phyloP scores from a whole-genome alignment of 345 rosid species.

The Citrus medica region DNA sequence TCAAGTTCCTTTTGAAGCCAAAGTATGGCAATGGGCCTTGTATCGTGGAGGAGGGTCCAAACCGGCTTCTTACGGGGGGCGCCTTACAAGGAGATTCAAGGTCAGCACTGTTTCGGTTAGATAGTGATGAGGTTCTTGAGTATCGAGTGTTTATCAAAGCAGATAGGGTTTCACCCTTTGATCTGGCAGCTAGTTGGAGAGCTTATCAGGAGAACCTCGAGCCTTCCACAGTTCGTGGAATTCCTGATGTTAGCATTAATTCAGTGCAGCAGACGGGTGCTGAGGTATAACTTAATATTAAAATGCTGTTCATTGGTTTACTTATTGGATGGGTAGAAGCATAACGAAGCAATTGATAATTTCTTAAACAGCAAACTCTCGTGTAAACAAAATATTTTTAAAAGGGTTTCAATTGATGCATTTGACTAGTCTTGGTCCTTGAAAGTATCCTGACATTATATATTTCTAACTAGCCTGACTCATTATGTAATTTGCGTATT shows the following conservation, averaged over 20 bases:
- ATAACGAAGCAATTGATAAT: background rate
- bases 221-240: slow-evolving; percentile 92
- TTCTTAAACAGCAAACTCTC: background rate
- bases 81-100: slow-evolving; percentile 80
- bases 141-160: slow-evolving; percentile 74
- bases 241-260: slow-evolving; percentile 92
- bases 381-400: background rate
- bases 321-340: background rate
- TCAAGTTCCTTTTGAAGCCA: slow-evolving; percentile 97
- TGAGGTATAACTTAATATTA: slow-evolving; percentile 45
- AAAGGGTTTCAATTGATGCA: background rate
- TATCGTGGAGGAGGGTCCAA: slow-evolving; percentile 88
- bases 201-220: slow-evolving; percentile 89
- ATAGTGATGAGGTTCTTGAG: slow-evolving; percentile 73
- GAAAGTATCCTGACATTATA: background rate
- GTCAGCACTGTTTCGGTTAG: slow-evolving; percentile 61
- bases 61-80: slow-evolving; percentile 68
- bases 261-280: slow-evolving; percentile 44
- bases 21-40: slow-evolving; percentile 55
- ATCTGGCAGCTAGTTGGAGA: slow-evolving; percentile 99
- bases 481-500: background rate
- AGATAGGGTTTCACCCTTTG: slow-evolving; percentile 93
- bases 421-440: background rate
- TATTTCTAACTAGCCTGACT: background rate
- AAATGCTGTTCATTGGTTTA: background rate